Conservation (phyloP, 129 eudicot genomes). For the Artemisia annua region DNA sequence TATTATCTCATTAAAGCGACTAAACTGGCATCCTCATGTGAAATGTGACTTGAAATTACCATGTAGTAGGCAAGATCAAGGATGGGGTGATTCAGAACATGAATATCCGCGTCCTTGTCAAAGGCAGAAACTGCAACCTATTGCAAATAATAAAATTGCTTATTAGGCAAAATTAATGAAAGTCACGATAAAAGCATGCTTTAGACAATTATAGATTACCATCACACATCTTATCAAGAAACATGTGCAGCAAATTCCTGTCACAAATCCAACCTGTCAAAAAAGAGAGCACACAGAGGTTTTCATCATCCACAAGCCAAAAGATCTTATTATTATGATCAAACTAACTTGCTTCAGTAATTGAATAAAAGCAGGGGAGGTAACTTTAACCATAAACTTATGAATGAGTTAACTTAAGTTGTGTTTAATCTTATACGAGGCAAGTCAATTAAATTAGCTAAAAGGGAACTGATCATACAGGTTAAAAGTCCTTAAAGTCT, state of each 20-base stretch:
- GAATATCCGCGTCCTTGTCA: conserved; percentile 61
- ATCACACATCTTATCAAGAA: conserved; percentile 72
- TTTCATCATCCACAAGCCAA: conserved; percentile 12
- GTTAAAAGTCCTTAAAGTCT: not conserved
- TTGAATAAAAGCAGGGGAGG: not conserved
- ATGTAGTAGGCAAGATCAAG: conserved; percentile 63
- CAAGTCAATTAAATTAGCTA: not conserved
- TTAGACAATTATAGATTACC: conserved; percentile 48
- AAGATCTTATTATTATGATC: not conserved
- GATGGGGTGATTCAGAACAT: conserved; percentile 74
- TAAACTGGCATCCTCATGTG: not conserved
- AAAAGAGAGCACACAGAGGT: not conserved
- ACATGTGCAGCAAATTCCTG: conserved; percentile 84
- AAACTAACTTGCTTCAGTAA: not conserved
- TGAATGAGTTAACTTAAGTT: not conserved
- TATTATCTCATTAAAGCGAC: not conserved
- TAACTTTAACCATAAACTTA: not conserved
- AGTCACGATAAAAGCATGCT: not conserved
- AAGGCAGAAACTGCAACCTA: conserved; percentile 67
- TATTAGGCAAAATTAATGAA: conserved; percentile 1
- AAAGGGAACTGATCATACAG: not conserved
- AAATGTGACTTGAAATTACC: conserved; percentile 39
- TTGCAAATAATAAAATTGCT: conserved; percentile 10
- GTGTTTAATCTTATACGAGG: not conserved
- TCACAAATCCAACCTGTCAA: conserved; percentile 79